A percentile compares a stretch with the other conserved stretches of the same genome.
Conservation (phyloP, 192 early-diverging fungal genomes). For the Diversispora eburnea region DNA sequence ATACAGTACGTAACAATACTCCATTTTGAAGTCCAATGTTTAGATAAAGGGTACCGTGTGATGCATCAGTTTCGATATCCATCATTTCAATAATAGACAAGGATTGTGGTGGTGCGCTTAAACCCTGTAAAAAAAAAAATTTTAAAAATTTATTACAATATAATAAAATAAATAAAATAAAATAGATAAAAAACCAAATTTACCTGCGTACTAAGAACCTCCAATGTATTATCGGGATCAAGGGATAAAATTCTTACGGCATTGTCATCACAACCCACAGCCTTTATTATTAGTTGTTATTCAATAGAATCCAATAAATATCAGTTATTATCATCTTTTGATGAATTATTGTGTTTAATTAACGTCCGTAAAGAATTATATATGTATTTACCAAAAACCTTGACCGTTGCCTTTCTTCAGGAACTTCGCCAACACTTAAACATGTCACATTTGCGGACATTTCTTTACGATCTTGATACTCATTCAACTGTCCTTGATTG, state of each 20-base stretch:
- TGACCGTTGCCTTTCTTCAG: conserved; percentile 67
- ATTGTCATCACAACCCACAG: conserved; percentile 87
- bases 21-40: conserved; percentile 91
- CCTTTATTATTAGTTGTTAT: conserved; percentile 29
- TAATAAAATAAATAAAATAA: neutral
- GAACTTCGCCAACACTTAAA: conserved; percentile 76
- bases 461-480: conserved; percentile 76
- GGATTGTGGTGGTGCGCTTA: conserved; percentile 64
- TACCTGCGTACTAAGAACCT: conserved; percentile 64
- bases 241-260: conserved; percentile 87
- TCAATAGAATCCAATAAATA: too few relatives aligned
- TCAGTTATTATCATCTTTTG: neutral
- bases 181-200: neutral
- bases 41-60: conserved; percentile 66
- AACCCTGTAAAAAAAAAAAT: conserved; percentile 42
- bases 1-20: conserved; percentile 75
- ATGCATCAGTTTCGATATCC: conserved; percentile 60
- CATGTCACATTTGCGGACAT: conserved; percentile 68
- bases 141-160: neutral
- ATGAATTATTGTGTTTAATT: neutral
- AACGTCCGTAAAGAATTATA: neutral
- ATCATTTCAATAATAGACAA: conserved; percentile 78
- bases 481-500: conserved; percentile 72
- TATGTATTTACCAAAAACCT: conserved; percentile 54
- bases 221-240: conserved; percentile 73